Evolutionary conservation across 192 early-diverging fungal genomes (phyloP).

Genomic region (Coemansia javaensis): DNA sequence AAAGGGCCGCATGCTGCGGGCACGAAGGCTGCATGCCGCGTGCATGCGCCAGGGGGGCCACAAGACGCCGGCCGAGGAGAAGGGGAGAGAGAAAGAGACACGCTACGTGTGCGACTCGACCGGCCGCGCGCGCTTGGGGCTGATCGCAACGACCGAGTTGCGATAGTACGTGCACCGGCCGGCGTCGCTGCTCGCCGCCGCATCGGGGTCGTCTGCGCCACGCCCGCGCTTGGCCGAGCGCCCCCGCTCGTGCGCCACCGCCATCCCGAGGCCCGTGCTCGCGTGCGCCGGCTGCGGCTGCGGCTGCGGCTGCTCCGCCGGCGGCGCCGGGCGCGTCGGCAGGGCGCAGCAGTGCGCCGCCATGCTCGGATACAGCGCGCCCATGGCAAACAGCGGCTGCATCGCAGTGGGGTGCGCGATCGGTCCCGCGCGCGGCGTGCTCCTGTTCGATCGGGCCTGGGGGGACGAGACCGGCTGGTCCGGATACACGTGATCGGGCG

Average conservation of each 20-base stretch:
- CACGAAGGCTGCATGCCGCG: too few relatives aligned
- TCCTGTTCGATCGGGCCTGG: too few relatives aligned
- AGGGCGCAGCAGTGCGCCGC: conserved; percentile 35
- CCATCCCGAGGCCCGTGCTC: not conserved
- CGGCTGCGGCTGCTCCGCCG: conserved; percentile 3
- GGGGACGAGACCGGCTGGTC: too few relatives aligned
- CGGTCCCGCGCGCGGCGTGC: not conserved
- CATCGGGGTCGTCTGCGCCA: conserved; percentile 7
- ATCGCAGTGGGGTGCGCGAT: not conserved
- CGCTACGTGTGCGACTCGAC: conserved; percentile 24
- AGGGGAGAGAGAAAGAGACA: too few relatives aligned
- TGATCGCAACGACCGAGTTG: conserved; percentile 22
- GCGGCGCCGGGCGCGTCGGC: conserved; percentile 9
- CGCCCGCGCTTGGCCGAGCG: conserved; percentile 38
- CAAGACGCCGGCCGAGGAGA: too few relatives aligned
- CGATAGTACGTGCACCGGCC: conserved; percentile 36
- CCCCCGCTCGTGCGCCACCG: conserved; percentile 13
- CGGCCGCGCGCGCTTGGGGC: conserved; percentile 35
- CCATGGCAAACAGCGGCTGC: not conserved
- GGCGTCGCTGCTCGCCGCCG: conserved; percentile 1
- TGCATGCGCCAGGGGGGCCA: too few relatives aligned
- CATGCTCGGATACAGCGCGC: conserved; percentile 29
- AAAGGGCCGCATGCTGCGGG: too few relatives aligned
- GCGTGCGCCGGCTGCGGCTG: not conserved
- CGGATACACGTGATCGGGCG: too few relatives aligned